phyloP scores from a whole-genome alignment of 1,284 basidiomycete species.

The Pascua guehoae region DNA sequence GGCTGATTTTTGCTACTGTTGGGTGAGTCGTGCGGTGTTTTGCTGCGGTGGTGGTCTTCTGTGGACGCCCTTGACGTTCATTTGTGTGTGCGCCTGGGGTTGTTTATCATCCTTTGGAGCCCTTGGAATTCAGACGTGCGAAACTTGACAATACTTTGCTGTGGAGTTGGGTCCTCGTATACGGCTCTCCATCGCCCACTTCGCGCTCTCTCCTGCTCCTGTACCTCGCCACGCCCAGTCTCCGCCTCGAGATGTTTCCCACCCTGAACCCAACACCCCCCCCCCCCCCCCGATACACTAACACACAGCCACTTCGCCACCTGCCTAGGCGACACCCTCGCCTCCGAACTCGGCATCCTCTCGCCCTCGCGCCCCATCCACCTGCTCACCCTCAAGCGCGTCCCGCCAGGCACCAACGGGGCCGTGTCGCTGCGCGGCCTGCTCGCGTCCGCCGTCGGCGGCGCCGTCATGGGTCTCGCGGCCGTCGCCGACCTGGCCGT shows the following conservation, averaged over 20 bases:
- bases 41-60: too few relatives aligned
- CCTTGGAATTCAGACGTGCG: too few relatives aligned
- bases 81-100: too few relatives aligned
- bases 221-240: too few relatives aligned
- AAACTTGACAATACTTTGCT: too few relatives aligned
- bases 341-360: conserved; percentile 67
- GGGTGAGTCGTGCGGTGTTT: conserved; percentile 57
- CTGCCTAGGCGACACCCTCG: conserved; percentile 36
- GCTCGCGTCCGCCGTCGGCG: conserved; percentile 68
- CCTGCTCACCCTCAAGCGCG: conserved; percentile 66
- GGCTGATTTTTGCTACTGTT: conserved; percentile 58
- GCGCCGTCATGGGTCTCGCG: conserved; percentile 64
- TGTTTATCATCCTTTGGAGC: too few relatives aligned
- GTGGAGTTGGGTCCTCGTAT: too few relatives aligned
- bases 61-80: too few relatives aligned
- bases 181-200: too few relatives aligned
- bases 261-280: too few relatives aligned
- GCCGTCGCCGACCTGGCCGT: conserved; percentile 60
- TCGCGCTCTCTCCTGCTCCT: too few relatives aligned
- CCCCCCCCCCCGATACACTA: conserved; percentile 1
- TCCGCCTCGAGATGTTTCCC: too few relatives aligned
- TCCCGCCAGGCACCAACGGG: conserved; percentile 90
- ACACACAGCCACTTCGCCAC: conserved; percentile 28
- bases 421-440: conserved; percentile 75
- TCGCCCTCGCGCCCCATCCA: conserved; percentile 65